Evolutionary conservation across 345 rosid genomes (phyloP).

Genomic region (Arabidopsis arenosa): DNA sequence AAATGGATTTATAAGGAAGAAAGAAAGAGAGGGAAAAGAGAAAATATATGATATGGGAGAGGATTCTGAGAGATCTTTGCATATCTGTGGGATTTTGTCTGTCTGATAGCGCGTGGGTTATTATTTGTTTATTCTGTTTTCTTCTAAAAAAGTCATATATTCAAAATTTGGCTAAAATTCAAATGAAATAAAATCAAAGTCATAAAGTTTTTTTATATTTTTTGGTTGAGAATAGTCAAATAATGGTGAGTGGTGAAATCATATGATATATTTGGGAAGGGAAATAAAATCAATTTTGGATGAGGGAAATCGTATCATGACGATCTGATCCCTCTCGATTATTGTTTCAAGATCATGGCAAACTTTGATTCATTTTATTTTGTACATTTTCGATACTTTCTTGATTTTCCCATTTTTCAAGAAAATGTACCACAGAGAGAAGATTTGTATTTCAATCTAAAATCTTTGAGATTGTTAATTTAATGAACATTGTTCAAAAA

Average conservation of each 20-base stretch:
- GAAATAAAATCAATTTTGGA: conserved; percentile 4
- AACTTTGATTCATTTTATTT: not conserved
- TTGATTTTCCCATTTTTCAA: not conserved
- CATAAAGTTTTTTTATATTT: not conserved
- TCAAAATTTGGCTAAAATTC: conserved; percentile 26
- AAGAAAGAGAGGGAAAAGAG: conserved; percentile 32
- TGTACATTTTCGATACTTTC: conserved; percentile 13
- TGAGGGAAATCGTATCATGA: conserved; percentile 36
- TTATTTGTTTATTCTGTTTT: conserved; percentile 40
- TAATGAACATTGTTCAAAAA: not conserved
- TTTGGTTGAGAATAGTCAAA: conserved; percentile 28
- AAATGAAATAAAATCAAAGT: conserved; percentile 16
- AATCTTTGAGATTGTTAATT: not conserved
- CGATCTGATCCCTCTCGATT: conserved; percentile 34
- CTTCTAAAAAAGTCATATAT: conserved; percentile 22
- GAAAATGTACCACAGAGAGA: not conserved
- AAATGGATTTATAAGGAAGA: conserved; percentile 39
- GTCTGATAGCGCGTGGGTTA: conserved; percentile 42
- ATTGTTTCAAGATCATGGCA: conserved; percentile 27
- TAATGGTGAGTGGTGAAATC: conserved; percentile 40
- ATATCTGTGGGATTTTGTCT: conserved; percentile 46
- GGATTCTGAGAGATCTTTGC: conserved; percentile 46
- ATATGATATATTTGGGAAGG: conserved; percentile 23
- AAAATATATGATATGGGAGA: conserved; percentile 32
- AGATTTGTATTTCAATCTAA: not conserved